phyloP scores from a whole-genome alignment of 129 eudicot species.

The Artemisia annua region DNA sequence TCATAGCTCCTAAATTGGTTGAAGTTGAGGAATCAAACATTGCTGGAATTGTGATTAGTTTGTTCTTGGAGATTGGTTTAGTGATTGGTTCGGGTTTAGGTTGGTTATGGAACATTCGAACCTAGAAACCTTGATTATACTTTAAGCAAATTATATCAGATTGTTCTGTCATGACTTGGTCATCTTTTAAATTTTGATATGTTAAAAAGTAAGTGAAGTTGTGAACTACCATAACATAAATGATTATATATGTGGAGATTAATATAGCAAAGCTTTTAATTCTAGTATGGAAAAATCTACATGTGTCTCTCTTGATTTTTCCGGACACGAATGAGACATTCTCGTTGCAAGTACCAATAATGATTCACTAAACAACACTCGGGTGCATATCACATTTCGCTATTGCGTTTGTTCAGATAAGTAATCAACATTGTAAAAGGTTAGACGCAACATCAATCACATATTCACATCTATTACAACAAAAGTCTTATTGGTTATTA shows the following conservation, averaged over 20 bases:
- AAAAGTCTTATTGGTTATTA: not conserved
- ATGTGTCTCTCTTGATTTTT: not conserved
- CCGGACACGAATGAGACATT: not conserved
- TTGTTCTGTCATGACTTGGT: not conserved
- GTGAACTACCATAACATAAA: too few species aligned
- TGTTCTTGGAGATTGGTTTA: constrained; percentile 36
- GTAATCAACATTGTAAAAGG: not conserved
- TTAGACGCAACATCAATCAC: not conserved
- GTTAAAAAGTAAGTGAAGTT: too few species aligned
- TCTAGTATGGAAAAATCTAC: not conserved
- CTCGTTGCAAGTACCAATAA: not conserved
- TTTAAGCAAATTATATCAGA: not conserved
- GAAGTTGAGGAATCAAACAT: constrained; percentile 34
- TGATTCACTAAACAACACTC: not conserved
- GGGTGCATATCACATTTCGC: not conserved
- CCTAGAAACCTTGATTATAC: not conserved
- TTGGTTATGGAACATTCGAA: constrained; percentile 41
- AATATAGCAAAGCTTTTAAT: too few species aligned
- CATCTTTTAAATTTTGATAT: too few species aligned
- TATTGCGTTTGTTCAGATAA: not conserved
- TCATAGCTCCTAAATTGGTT: constrained; percentile 30
- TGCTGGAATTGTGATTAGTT: constrained; percentile 36
- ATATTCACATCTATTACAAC: not conserved
- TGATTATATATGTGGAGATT: too few species aligned
- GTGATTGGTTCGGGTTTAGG: constrained; percentile 44